Evolutionary conservation across 768 basidiomycete species (phyloP), one percentile per base, ranked within the genome.

Genomic region (Leucocoprinus birnbaumii): DNA sequence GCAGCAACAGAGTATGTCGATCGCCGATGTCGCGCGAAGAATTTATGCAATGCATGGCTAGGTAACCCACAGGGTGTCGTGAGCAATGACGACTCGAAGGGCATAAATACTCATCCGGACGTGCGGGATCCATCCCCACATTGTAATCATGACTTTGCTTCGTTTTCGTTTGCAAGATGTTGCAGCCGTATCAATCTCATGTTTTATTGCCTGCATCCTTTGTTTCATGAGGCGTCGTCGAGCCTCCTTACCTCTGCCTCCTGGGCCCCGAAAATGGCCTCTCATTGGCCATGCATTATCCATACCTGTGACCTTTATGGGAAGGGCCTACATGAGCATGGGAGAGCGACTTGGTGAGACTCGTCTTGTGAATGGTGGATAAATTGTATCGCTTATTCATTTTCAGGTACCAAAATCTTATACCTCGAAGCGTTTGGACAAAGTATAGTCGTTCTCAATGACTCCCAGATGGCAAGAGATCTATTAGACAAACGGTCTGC

Each of bases 401-500:
- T n/a, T 31, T n/a, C n/a, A 55, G 54, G 47, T 22, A 48, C 47
- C 8, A 49, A 55, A 18, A 47, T 61, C 3, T 61, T 66, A n/a
- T 66, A 68, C 37, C 56, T 70, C 3, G 61, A 66, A 31, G 62
- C 62, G 3, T 51, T 68, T n/a, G 67, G 65, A 4, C 64, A 60
- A 10, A 59, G 61, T 2, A 59, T 70, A 16, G 53, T 68, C 14
- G 50, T 70, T 11, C 51, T 70, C 35, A 67, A 66, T 44, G 61
- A 64, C 6, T 58, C 63, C 40, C 51, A 65, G 44, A 61, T 60
- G 5, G 62, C 61, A 41, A 50, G 59, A n/a, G 66, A 67, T 38
- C 59, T 70, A 2, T 52, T 70, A n/a, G 67, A 65, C 38, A 65
- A 62, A 47, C 59, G 63, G n/a, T 63, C 67, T 6, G 62, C 64